A percentile compares a stretch with the other conserved stretches of the same genome.
Conservation (phyloP, 2,329 filamentous ascomycete species). For the Arthrobotrys sphaeroides region DNA sequence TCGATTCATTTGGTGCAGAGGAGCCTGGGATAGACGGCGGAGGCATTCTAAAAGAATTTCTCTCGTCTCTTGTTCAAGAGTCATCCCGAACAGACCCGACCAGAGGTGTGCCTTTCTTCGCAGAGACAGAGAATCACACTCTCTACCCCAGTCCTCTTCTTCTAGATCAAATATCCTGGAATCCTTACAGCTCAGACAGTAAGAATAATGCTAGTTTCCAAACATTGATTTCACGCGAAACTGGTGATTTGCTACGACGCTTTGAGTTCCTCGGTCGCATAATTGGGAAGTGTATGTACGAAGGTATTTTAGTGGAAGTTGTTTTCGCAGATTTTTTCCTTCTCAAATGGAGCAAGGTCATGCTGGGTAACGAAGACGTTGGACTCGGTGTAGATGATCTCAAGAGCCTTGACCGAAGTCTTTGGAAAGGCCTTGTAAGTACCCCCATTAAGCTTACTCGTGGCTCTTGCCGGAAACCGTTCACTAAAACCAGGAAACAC, state of each 20-base stretch:
- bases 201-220: conserved; percentile 58
- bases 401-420: conserved; percentile 85
- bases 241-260: conserved; percentile 72
- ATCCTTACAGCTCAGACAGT: conserved; percentile 67
- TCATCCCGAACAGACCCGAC: conserved; percentile 71
- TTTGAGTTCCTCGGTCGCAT: conserved; percentile 94
- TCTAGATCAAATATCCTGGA: conserved; percentile 73
- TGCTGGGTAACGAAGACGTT: conserved; percentile 72
- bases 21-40: conserved; percentile 97
- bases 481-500: neutral
- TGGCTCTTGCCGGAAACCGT: neutral
- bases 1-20: conserved; percentile 84
- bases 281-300: conserved; percentile 95
- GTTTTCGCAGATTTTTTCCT: conserved; percentile 95
- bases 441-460: neutral
- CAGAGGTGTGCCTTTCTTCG: conserved; percentile 73
- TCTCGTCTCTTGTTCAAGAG: conserved; percentile 86
- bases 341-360: conserved; percentile 87
- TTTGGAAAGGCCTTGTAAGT: conserved; percentile 83
- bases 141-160: conserved; percentile 87
- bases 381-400: conserved; percentile 89
- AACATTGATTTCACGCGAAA: conserved; percentile 67
- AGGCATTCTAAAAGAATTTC: conserved; percentile 95
- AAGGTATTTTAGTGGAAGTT: conserved; percentile 93
- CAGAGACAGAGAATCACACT: conserved; percentile 83